These are phyloP conservation scores for Trichoderma harzianum DNA, from an alignment of 2,329 filamentous ascomycete genomes.

Conservation along the genomic window DNA sequence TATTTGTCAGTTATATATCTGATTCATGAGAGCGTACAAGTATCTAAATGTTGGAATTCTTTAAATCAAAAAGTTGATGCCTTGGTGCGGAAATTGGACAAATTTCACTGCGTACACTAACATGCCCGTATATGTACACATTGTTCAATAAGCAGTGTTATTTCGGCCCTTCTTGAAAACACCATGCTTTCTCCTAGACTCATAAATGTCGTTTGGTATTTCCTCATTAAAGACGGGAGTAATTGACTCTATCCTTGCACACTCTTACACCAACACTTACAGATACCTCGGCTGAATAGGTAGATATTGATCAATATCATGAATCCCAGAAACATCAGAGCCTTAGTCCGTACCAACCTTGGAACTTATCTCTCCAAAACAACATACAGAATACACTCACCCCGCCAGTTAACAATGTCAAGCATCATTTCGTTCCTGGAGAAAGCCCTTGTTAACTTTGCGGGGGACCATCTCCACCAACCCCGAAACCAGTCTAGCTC, in stretches of 20 bases:
- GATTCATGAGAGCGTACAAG: neutral
- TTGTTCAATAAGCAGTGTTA: neutral
- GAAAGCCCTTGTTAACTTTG: neutral
- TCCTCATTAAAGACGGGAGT: rapidly evolving
- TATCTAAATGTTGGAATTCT: neutral
- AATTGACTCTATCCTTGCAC: neutral
- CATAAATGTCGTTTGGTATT: neutral
- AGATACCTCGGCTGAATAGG: neutral
- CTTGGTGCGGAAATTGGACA: neutral
- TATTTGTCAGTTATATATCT: neutral
- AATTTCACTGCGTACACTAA: rapidly evolving
- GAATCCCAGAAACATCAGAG: neutral
- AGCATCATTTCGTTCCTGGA: neutral
- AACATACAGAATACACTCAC: neutral
- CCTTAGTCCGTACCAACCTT: neutral
- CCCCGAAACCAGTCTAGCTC: neutral
- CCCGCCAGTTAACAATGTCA: neutral
- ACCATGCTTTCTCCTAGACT: neutral
- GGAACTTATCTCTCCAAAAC: neutral
- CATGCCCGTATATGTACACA: neutral
- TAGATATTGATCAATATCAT: neutral
- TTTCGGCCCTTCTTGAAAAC: neutral
- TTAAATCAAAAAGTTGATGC: neutral
- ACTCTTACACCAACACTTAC: neutral
- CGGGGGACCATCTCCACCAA: neutral